These are phyloP conservation scores for Plantago ovata DNA, from an alignment of 257 asterid genomes.

Conservation along the genomic window DNA sequence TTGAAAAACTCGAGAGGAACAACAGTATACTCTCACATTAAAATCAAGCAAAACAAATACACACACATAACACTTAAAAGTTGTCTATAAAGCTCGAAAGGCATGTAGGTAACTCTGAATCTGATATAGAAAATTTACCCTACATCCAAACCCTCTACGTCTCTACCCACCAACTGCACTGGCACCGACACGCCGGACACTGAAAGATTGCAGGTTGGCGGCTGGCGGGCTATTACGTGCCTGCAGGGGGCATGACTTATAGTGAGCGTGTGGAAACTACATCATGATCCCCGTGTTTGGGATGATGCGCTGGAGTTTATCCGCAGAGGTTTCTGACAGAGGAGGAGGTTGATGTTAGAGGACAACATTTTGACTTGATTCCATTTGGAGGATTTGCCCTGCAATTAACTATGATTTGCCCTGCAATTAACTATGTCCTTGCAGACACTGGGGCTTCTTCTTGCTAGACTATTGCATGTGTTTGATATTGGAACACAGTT, in stretches of 20 bases:
- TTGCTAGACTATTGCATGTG: slow-evolving; percentile 38
- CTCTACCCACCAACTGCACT: slow-evolving; percentile 35
- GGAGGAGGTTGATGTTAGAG: slow-evolving; percentile 30
- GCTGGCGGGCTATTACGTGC: slow-evolving; percentile 41
- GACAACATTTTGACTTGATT: slow-evolving; percentile 41
- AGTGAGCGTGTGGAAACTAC: slow-evolving; percentile 44
- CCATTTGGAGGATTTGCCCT: slow-evolving; percentile 54
- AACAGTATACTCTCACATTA: too few relatives aligned
- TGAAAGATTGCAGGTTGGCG: slow-evolving; percentile 30
- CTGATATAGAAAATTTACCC: slow-evolving; percentile 33
- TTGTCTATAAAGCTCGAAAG: too few relatives aligned
- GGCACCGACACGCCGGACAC: slow-evolving; percentile 18
- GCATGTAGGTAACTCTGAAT: slow-evolving; percentile 25
- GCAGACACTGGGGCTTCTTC: slow-evolving; percentile 22
- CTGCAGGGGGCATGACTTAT: slow-evolving; percentile 37
- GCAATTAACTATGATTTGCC: too few relatives aligned
- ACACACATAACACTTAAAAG: too few relatives aligned
- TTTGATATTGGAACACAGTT: slow-evolving; percentile 29
- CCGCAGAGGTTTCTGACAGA: slow-evolving; percentile 46
- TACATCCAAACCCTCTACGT: slow-evolving; percentile 48
- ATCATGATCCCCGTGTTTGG: slow-evolving; percentile 49
- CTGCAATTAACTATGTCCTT: slow-evolving; percentile 31
- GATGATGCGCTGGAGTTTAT: slow-evolving; percentile 33
- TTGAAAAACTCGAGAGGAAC: too few relatives aligned
- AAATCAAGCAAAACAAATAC: too few relatives aligned